These are phyloP conservation scores for Candida mattraensis DNA, from an alignment of 805 yeast genomes.

Conservation along the genomic window DNA sequence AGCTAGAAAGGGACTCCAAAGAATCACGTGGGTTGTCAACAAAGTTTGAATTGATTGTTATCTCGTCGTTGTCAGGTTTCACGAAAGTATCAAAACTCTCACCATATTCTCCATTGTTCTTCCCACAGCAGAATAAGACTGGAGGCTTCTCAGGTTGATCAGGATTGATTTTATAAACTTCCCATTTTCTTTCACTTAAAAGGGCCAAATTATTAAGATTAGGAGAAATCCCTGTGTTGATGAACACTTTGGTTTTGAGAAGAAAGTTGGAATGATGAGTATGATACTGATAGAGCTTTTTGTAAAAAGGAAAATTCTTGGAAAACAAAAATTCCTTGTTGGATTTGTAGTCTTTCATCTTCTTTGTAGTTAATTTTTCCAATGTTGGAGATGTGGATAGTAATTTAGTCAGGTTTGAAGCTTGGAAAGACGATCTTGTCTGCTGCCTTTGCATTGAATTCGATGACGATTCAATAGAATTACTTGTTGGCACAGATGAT, in stretches of 20 bases:
- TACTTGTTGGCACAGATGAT: constrained; percentile 17
- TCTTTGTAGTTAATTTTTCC: constrained; percentile 13
- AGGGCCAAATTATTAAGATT: constrained; percentile 66
- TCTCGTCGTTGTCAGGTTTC: constrained; percentile 20
- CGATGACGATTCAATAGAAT: constrained; percentile 21
- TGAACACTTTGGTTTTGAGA: constrained; percentile 46
- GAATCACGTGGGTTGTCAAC: constrained; percentile 28
- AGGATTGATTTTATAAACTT: constrained; percentile 56
- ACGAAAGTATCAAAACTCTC: constrained; percentile 41
- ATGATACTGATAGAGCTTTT: constrained; percentile 55
- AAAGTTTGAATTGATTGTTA: constrained; percentile 31
- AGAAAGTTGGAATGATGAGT: constrained; percentile 52
- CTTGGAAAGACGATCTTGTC: constrained; percentile 19
- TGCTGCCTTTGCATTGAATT: constrained; percentile 20
- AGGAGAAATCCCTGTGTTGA: constrained; percentile 61
- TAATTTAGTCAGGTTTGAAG: constrained; percentile 24
- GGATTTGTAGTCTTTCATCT: constrained; percentile 7
- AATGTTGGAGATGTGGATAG: constrained; percentile 25
- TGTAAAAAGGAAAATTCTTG: constrained; percentile 79
- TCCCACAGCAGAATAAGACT: constrained; percentile 62
- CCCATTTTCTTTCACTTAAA: constrained; percentile 70
- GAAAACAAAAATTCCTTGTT: constrained; percentile 65
- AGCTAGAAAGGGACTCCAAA: constrained; percentile 39
- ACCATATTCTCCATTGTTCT: constrained; percentile 68
- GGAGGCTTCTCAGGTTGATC: constrained; percentile 51